Conservation (phyloP, 164 flowering plant species). For the grape (Vitis vinifera) region DNA sequence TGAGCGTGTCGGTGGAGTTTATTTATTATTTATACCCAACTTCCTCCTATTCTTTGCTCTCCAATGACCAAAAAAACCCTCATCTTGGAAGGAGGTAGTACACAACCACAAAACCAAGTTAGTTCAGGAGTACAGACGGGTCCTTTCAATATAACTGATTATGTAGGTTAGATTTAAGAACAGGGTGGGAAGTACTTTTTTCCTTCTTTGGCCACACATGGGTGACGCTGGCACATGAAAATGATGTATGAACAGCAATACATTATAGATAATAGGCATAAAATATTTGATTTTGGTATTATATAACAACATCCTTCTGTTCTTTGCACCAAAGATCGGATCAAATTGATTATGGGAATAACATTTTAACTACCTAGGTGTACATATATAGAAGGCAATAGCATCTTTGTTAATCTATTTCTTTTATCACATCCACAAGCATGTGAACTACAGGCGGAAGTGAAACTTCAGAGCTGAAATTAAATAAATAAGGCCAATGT, state of each 20-base stretch:
- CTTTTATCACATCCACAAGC: neutral
- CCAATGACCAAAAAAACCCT: neutral
- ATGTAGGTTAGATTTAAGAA: neutral
- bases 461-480: neutral
- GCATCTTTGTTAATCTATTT: neutral
- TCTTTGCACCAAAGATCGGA: neutral
- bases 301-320: neutral
- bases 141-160: neutral
- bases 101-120: neutral
- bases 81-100: neutral
- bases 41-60: neutral
- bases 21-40: neutral
- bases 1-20: slow-evolving; percentile 7
- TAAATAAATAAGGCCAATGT: no score
- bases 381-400: neutral
- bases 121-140: neutral
- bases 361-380: neutral
- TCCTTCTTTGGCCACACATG: slow-evolving; percentile 5
- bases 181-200: slow-evolving; percentile 1
- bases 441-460: neutral
- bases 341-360: neutral
- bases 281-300: neutral
- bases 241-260: no score
- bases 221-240: neutral
- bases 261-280: neutral